Conservation (phyloP, 352 stramenopile species). For the Pythium oligandrum region DNA sequence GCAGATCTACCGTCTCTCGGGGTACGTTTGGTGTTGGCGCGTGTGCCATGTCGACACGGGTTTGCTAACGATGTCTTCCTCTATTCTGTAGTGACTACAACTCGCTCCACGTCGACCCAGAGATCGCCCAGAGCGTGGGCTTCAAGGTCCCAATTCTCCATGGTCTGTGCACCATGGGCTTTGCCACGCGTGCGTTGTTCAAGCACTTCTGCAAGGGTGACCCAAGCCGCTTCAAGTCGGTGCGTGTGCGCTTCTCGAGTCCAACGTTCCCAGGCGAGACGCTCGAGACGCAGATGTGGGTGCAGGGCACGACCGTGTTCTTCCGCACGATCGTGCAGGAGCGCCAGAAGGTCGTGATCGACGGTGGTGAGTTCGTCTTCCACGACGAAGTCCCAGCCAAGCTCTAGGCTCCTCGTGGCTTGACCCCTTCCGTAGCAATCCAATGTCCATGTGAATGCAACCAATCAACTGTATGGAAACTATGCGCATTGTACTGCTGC, state of each 20-base stretch:
- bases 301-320: constrained; percentile 41
- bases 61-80: constrained; percentile 1
- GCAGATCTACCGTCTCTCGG: constrained; percentile 92
- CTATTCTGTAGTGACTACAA: constrained; percentile 85
- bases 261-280: constrained; percentile 85
- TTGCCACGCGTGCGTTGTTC: constrained; percentile 75
- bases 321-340: constrained; percentile 80
- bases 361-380: constrained; percentile 78
- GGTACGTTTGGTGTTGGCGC: constrained; percentile 28
- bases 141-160: constrained; percentile 91
- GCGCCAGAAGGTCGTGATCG: constrained; percentile 67
- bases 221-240: constrained; percentile 67
- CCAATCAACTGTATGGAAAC: no score
- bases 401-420: constrained; percentile 9
- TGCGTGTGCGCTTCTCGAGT: constrained; percentile 86
- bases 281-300: constrained; percentile 83
- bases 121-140: constrained; percentile 65
- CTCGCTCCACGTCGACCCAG: constrained; percentile 90
- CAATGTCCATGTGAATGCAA: no score
- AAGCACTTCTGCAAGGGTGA: constrained; percentile 74
- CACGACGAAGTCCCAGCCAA: constrained; percentile 20
- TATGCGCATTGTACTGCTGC: neutral
- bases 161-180: constrained; percentile 91
- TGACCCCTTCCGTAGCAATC: neutral
- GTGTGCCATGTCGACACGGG: neutral